Base-by-base conservation (phyloP, 352 stramenopile genomes). In the Globisporangium solare region DNA sequence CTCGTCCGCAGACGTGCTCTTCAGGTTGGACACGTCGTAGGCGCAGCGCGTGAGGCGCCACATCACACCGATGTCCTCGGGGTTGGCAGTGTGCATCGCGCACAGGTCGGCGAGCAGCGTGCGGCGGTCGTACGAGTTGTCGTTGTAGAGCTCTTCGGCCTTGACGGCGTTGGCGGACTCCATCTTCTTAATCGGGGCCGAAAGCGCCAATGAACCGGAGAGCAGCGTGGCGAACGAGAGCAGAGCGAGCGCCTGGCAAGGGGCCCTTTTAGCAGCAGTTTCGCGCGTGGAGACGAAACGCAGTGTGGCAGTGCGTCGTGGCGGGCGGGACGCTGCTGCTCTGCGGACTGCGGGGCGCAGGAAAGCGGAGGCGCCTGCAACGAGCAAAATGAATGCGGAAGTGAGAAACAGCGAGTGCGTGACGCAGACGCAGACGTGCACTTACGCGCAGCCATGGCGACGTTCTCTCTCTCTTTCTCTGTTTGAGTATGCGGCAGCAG, bases 141-240 rank as follows among this genome's bases (percentile, higher is more conserved):
- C 73, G 55, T 89, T 82, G 67, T 91, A 94, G 53, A 88, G 74
- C 61, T 94, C 85, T 58, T 94, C 83, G 14, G 83, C 81, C 47
- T 82, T 72, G 37, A 87, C 66, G 13, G 81, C 79, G 43, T 78
- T 68, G 6, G 79, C 61, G 0, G 83, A 92, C 43, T 91, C 81
- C 66, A 79, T 85, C 20, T 47, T 66, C 60, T 72, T 74, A 20
- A 45, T 17, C 11, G 56, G 65, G 32, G 58, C 47, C 40, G 61
- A 57, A 40, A 64, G 43, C 17, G 62, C 51, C 42, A 66, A 18
- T 4, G 61, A 52, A 22, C 14, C 50, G 20, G 51, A 54, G 21
- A 45, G 21, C 39, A 63, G 43, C 0, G 59, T 46, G 14, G 47
- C 59, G 48, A 66, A 42, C 5, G 59, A 66, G 27, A 66, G 67